A percentile compares a stretch with the other conserved stretches of the same genome.
Conservation (phyloP, 768 basidiomycete genomes). For the Lyophyllum semitale region DNA sequence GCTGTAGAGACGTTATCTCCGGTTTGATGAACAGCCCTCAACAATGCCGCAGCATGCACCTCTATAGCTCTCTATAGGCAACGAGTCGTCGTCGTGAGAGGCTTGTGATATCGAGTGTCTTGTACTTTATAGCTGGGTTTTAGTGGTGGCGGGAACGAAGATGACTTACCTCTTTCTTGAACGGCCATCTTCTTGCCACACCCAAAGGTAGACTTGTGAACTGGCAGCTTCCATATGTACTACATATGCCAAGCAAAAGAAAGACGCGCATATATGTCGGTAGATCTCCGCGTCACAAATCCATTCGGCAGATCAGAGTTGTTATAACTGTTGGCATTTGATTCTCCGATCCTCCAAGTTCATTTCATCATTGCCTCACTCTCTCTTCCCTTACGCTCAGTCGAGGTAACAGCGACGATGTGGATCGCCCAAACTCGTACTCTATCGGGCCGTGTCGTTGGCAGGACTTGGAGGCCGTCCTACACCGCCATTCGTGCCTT, state of each 20-base stretch:
- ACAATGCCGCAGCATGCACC: too few relatives aligned
- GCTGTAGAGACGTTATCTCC: too few relatives aligned
- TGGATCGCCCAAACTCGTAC: conserved; percentile 14
- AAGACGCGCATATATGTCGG: background rate
- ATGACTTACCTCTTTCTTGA: too few relatives aligned
- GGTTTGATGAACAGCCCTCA: too few relatives aligned
- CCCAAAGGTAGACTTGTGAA: background rate
- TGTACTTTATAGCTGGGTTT: too few relatives aligned
- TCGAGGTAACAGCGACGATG: conserved; percentile 14
- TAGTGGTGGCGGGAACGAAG: too few relatives aligned
- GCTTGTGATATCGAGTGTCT: too few relatives aligned
- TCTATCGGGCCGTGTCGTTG: conserved; percentile 16
- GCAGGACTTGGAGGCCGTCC: conserved; percentile 7
- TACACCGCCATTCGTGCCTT: conserved; percentile 18
- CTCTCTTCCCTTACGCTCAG: background rate
- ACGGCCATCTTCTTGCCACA: background rate
- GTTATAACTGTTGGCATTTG: background rate
- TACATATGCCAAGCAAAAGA: background rate
- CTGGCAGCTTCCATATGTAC: conserved; percentile 3
- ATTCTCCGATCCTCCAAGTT: background rate
- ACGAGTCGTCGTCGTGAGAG: too few relatives aligned
- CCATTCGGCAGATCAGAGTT: conserved; percentile 8
- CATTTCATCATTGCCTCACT: background rate
- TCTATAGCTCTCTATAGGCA: too few relatives aligned
- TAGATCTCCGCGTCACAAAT: conserved; percentile 6